Conservation (phyloP, 2,329 filamentous ascomycete species). For the Trichothecium sympodiale region DNA sequence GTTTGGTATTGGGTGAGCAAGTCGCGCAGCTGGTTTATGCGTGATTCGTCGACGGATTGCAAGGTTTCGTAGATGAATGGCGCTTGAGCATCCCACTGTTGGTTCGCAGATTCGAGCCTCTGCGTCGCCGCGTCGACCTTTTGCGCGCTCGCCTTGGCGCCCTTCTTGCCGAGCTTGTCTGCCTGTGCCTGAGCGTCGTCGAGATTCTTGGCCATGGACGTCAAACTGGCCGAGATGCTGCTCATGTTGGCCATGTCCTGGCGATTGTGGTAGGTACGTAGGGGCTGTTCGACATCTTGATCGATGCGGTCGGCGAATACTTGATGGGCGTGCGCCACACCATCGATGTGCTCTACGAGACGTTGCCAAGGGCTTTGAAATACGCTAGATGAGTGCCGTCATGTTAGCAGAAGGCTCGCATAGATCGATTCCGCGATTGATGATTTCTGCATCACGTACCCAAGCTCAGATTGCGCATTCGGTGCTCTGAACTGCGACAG, state of each 20-base stretch:
- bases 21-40: slow-evolving; percentile 83
- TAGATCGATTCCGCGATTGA: neutral
- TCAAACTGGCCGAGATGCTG: slow-evolving; percentile 71
- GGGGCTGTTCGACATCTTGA: slow-evolving; percentile 72
- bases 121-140: slow-evolving; percentile 67
- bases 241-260: slow-evolving; percentile 74
- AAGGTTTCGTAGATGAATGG: slow-evolving; percentile 91
- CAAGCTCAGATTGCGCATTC: slow-evolving; percentile 69
- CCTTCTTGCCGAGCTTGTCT: slow-evolving; percentile 76
- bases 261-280: slow-evolving; percentile 62
- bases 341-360: slow-evolving; percentile 68
- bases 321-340: slow-evolving; percentile 74
- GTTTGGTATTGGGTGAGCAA: slow-evolving; percentile 88
- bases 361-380: slow-evolving; percentile 87
- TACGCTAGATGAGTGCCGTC: slow-evolving; percentile 45
- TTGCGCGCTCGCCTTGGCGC: slow-evolving; percentile 60
- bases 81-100: slow-evolving; percentile 88
- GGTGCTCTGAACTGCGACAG: slow-evolving; percentile 64
- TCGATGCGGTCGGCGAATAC: slow-evolving; percentile 73
- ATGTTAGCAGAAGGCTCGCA: slow-evolving; percentile 1
- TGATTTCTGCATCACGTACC: slow-evolving; percentile 66
- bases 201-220: slow-evolving; percentile 71
- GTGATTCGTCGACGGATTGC: slow-evolving; percentile 80
- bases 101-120: slow-evolving; percentile 64
- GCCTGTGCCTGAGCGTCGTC: slow-evolving; percentile 74